phyloP scores from a whole-genome alignment of 2,329 filamentous ascomycete species.

The Colletotrichum sp. region DNA sequence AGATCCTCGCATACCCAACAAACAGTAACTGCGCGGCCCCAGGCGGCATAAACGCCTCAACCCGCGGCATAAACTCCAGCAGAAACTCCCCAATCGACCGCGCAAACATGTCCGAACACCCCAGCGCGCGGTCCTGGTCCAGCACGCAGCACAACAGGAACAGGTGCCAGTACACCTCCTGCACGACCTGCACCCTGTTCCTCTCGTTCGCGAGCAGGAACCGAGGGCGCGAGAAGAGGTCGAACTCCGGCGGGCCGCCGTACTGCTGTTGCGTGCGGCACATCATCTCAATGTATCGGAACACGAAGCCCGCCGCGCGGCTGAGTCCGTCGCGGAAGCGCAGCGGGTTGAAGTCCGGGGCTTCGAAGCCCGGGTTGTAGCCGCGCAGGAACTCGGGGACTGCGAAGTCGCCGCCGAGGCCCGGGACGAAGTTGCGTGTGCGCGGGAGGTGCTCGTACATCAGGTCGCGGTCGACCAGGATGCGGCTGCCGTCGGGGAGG shows the following conservation, averaged over 20 bases:
- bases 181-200: background rate
- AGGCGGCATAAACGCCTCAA: conserved; percentile 2
- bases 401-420: background rate
- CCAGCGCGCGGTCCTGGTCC: conserved; percentile 28
- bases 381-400: conserved; percentile 13
- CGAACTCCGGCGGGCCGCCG: background rate
- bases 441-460: conserved; percentile 16
- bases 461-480: conserved; percentile 5
- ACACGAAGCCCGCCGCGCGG: conserved; percentile 3
- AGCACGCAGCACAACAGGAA: conserved; percentile 31
- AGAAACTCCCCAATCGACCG: conserved; percentile 28
- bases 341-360: background rate
- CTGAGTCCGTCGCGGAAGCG: background rate
- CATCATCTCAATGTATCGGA: conserved; percentile 10
- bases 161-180: conserved; percentile 16
- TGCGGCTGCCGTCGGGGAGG: background rate
- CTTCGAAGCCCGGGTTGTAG: background rate
- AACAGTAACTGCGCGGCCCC: conserved; percentile 10
- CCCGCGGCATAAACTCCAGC: conserved; percentile 24
- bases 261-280: background rate
- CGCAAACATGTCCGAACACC: conserved; percentile 30
- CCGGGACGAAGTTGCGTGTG: background rate
- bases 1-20: conserved; percentile 12
- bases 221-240: conserved; percentile 10
- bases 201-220: conserved; percentile 6